A percentile compares a stretch with the other conserved stretches of the same genome.
phyloP scores from a whole-genome alignment of 108 stramenopile genomes.

The Hondaea fermentalgiana region DNA sequence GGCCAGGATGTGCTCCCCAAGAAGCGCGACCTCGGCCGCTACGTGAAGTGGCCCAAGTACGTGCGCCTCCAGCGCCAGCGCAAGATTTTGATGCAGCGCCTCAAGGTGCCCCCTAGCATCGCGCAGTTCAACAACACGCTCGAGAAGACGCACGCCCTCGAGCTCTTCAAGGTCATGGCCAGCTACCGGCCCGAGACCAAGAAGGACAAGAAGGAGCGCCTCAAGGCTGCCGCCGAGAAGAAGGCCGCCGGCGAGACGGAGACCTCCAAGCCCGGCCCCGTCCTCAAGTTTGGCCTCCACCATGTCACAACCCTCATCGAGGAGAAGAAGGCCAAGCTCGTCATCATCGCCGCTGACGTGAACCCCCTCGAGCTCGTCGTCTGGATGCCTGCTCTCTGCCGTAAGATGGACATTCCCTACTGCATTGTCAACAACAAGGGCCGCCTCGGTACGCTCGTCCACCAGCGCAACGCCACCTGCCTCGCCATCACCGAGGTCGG shows the following conservation, averaged over 20 bases:
- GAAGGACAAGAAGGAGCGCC: constrained; percentile 86
- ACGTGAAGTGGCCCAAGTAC: constrained; percentile 94
- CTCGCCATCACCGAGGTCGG: constrained; percentile 76
- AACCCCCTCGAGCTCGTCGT: constrained; percentile 96
- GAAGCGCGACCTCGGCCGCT: constrained; percentile 82
- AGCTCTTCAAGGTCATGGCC: constrained; percentile 87
- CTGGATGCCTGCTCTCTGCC: constrained; percentile 97
- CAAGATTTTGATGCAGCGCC: constrained; percentile 90
- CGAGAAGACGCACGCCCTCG: constrained; percentile 93
- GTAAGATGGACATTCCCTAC: constrained; percentile 97
- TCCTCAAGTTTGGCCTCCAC: constrained; percentile 94
- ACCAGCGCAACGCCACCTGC: constrained; percentile 84
- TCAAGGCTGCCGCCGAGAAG: constrained; percentile 89
- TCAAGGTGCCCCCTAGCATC: constrained; percentile 95
- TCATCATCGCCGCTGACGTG: constrained; percentile 95
- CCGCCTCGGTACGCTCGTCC: constrained; percentile 90
- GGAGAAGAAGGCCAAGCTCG: constrained; percentile 95
- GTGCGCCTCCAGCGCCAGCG: constrained; percentile 97
- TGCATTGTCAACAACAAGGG: constrained; percentile 99
- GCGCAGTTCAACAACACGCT: constrained; percentile 96
- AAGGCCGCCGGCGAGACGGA: constrained; percentile 57
- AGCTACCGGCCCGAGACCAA: constrained; percentile 97
- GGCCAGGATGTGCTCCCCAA: constrained; percentile 81
- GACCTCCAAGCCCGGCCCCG: constrained; percentile 48
- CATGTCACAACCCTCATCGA: constrained; percentile 96